These are phyloP conservation scores for Hanseniaspora sp. DNA, from an alignment of 1,139 yeast species.

Conservation along the genomic window DNA sequence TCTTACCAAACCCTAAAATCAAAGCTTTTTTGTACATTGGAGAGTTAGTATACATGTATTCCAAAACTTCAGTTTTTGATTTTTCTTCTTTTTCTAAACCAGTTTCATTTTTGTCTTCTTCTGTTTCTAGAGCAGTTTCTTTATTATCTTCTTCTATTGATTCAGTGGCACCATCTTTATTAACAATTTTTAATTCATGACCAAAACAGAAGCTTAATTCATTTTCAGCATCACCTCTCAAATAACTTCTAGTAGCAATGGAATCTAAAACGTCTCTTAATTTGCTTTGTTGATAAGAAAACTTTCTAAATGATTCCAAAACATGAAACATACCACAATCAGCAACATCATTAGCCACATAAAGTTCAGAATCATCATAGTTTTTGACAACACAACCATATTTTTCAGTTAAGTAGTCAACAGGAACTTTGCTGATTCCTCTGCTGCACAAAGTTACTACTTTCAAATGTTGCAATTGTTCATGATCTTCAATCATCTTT, in stretches of 20 bases:
- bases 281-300: constrained; percentile 33
- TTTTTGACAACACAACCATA: constrained; percentile 20
- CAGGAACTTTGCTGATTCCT: constrained; percentile 26
- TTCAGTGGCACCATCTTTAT: background rate
- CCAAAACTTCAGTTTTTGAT: constrained; percentile 9
- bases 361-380: constrained; percentile 16
- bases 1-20: constrained; percentile 67
- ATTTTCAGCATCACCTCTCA: constrained; percentile 24
- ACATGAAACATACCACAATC: constrained; percentile 64
- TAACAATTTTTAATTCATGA: constrained; percentile 28
- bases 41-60: constrained; percentile 25
- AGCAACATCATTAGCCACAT: constrained; percentile 51
- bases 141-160: background rate
- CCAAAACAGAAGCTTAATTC: constrained; percentile 33
- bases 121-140: background rate
- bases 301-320: constrained; percentile 50
- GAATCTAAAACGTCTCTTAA: constrained; percentile 36
- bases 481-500: constrained; percentile 21
- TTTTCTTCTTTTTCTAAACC: background rate
- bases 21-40: constrained; percentile 54
- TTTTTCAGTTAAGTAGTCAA: constrained; percentile 21
- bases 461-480: constrained; percentile 22
- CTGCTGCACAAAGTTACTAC: constrained; percentile 27
- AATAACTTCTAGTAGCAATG: constrained; percentile 24
- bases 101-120: background rate